These are phyloP conservation scores for Trichoderma guizhouense DNA, from an alignment of 2,329 filamentous ascomycete species.

Conservation along the genomic window DNA sequence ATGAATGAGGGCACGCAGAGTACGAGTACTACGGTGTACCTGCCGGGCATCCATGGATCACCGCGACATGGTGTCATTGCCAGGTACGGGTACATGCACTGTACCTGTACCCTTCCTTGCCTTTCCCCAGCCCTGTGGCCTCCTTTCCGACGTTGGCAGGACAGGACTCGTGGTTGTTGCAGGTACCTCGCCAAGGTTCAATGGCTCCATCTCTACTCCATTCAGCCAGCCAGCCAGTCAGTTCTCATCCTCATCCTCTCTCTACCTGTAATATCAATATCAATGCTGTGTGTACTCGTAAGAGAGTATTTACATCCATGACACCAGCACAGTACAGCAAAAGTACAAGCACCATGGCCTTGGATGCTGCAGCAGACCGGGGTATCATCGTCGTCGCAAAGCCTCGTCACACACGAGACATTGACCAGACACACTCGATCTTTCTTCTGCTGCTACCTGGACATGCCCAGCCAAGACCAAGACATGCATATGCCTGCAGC, in stretches of 20 bases:
- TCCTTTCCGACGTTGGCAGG: background rate
- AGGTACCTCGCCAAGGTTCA: background rate
- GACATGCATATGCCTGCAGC: constrained; percentile 4
- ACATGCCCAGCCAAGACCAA: background rate
- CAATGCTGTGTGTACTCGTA: no score
- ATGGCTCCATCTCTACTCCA: background rate
- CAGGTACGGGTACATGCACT: background rate
- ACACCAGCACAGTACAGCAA: background rate
- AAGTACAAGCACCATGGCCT: background rate
- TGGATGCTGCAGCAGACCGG: background rate
- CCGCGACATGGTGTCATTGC: background rate
- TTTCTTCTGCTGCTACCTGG: background rate
- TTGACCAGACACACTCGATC: background rate
- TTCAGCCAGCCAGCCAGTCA: background rate
- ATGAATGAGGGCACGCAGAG: background rate
- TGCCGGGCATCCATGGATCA: background rate
- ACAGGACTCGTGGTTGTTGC: background rate
- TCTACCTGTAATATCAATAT: background rate
- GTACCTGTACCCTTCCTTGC: background rate
- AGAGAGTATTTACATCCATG: no score
- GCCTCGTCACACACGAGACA: background rate
- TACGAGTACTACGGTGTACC: background rate
- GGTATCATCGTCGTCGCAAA: background rate
- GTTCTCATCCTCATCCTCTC: background rate
- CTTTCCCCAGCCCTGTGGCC: background rate